phyloP scores from a whole-genome alignment of 306 rosid species.

The Amphicarpaea edgeworthii region DNA sequence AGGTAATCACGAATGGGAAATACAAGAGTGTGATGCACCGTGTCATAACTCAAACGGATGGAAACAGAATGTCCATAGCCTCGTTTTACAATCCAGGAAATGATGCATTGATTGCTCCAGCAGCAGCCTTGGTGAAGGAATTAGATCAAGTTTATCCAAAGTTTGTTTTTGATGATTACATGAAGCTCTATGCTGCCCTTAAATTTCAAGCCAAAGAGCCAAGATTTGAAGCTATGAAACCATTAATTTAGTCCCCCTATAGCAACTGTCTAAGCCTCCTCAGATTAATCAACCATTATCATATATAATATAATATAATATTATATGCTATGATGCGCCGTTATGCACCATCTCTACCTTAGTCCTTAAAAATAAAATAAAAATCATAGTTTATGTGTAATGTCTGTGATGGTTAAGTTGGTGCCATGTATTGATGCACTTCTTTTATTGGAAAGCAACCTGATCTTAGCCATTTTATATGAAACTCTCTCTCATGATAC shows the following conservation, averaged over 20 bases:
- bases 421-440: constrained; percentile 35
- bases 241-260: constrained; percentile 49
- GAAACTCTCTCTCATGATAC: constrained; percentile 34
- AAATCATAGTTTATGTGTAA: constrained; percentile 28
- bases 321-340: background rate
- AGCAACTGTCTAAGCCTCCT: constrained; percentile 55
- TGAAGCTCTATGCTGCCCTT: constrained; percentile 78
- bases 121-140: constrained; percentile 65
- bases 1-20: constrained; percentile 85
- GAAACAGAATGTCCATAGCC: constrained; percentile 85
- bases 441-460: constrained; percentile 23
- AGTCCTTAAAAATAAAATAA: constrained; percentile 26
- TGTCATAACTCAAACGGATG: constrained; percentile 70
- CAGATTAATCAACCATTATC: too few relatives aligned
- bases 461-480: constrained; percentile 33
- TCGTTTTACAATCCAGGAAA: constrained; percentile 88
- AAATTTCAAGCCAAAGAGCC: constrained; percentile 88
- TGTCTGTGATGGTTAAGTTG: constrained; percentile 38
- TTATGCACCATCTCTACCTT: constrained; percentile 30
- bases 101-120: constrained; percentile 82
- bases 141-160: constrained; percentile 68
- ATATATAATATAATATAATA: too few relatives aligned
- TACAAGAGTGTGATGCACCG: constrained; percentile 87
- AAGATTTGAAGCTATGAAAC: constrained; percentile 84
- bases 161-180: constrained; percentile 87